Conservation (phyloP, 257 asterid species). For the Solanum paucissectum region DNA sequence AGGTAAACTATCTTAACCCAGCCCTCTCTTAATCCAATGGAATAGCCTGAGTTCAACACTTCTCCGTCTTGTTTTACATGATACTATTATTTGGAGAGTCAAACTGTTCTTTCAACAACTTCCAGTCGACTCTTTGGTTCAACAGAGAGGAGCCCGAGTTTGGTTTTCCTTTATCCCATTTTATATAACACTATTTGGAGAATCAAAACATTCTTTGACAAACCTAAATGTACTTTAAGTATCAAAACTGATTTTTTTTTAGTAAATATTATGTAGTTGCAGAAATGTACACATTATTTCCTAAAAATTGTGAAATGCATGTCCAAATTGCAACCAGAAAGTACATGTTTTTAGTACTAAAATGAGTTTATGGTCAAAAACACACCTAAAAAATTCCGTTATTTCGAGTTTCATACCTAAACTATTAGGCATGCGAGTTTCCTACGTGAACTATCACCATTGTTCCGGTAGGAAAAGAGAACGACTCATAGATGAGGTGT, state of each 20-base stretch:
- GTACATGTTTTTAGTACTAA: neutral
- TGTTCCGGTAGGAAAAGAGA: too few relatives aligned
- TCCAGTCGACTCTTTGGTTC: neutral
- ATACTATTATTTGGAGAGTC: neutral
- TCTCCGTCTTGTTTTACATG: neutral
- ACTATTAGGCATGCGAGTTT: neutral
- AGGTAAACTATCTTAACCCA: neutral
- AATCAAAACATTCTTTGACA: neutral
- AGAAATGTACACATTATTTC: neutral
- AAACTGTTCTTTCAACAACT: neutral
- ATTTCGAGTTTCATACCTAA: neutral
- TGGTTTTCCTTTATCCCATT: neutral
- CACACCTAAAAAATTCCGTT: neutral
- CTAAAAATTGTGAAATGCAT: neutral
- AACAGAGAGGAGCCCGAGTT: neutral
- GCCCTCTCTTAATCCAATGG: neutral
- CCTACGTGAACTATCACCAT: neutral
- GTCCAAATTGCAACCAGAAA: neutral
- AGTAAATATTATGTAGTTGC: neutral
- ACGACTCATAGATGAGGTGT: too few relatives aligned
- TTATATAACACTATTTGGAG: neutral
- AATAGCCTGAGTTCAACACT: neutral
- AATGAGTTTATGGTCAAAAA: neutral
- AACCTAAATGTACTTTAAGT: neutral
- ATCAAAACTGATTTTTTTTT: neutral